Conservation (phyloP, 139 green algal species). For the Micromonas commoda region DNA sequence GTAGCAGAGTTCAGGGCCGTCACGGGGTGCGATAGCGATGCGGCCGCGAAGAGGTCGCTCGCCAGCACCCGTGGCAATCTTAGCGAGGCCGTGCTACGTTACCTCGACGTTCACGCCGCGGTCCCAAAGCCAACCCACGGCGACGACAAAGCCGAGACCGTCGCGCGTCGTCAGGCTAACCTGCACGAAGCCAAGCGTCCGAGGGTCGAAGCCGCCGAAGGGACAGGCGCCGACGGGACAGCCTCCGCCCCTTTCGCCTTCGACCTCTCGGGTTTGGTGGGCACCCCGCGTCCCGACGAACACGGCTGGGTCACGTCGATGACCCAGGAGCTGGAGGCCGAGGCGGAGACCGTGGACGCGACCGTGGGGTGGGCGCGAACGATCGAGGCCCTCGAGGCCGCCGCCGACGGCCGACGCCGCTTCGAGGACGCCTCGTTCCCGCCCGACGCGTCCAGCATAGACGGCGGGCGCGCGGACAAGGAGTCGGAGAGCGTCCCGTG, state of each 20-base stretch:
- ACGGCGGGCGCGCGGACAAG: background rate
- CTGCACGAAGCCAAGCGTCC: background rate
- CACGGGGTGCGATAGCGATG: no score
- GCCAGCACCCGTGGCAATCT: no score
- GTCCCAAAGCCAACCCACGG: no score
- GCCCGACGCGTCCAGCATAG: slow-evolving; percentile 15
- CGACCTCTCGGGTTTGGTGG: background rate
- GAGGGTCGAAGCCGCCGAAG: no score
- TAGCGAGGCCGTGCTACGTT: no score
- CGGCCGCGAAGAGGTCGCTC: no score
- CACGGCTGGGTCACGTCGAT: background rate
- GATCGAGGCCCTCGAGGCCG: no score
- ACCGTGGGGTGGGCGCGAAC: background rate
- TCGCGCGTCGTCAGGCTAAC: background rate
- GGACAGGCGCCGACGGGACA: no score
- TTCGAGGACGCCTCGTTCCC: slow-evolving; percentile 19
- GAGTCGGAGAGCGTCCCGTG: background rate
- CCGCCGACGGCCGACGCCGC: background rate
- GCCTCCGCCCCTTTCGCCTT: background rate
- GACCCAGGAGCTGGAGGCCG: background rate
- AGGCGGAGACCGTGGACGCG: background rate
- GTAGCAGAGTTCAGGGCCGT: no score
- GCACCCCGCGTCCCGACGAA: background rate
- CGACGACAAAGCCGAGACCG: no score
- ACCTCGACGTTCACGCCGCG: no score